phyloP scores from a whole-genome alignment of 805 yeast species.

The Pichia cabralensis region DNA sequence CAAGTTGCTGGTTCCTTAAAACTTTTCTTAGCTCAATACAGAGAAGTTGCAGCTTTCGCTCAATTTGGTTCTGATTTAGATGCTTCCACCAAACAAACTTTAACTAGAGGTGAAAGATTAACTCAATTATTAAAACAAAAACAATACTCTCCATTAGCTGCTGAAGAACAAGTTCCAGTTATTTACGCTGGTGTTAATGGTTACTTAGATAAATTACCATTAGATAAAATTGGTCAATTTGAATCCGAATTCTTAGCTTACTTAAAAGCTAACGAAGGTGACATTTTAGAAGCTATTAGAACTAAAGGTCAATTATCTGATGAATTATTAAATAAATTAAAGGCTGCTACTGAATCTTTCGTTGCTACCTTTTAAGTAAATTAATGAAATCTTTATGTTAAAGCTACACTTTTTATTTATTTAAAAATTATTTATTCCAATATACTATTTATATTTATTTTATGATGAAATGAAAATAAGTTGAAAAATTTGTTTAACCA shows the following conservation, averaged over 20 bases:
- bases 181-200: slow-evolving; percentile 99
- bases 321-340: slow-evolving; percentile 79
- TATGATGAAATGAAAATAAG: slow-evolving; percentile 14
- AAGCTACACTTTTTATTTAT: slow-evolving; percentile 6
- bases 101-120: slow-evolving; percentile 99
- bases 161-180: slow-evolving; percentile 98
- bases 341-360: slow-evolving; percentile 86
- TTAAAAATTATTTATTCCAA: slow-evolving; percentile 12
- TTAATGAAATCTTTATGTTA: slow-evolving; percentile 9
- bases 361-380: slow-evolving; percentile 68
- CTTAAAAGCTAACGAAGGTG: slow-evolving; percentile 85
- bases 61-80: slow-evolving; percentile 99
- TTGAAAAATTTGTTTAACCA: too few relatives aligned
- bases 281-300: slow-evolving; percentile 74
- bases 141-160: slow-evolving; percentile 93
- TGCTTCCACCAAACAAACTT: slow-evolving; percentile 98
- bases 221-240: slow-evolving; percentile 80
- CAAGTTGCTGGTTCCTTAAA: slow-evolving; percentile 99
- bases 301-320: slow-evolving; percentile 84
- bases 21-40: slow-evolving; percentile 99
- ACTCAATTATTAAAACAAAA: slow-evolving; percentile 97
- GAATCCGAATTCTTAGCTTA: slow-evolving; percentile 88
- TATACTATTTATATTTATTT: slow-evolving; percentile 13
- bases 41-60: slow-evolving; percentile 99
- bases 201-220: slow-evolving; percentile 80